Evolutionary conservation across 2,329 filamentous ascomycete genomes (phyloP), one percentile per base, ranked within the genome.

Genomic region (Fusarium liriodendri): DNA sequence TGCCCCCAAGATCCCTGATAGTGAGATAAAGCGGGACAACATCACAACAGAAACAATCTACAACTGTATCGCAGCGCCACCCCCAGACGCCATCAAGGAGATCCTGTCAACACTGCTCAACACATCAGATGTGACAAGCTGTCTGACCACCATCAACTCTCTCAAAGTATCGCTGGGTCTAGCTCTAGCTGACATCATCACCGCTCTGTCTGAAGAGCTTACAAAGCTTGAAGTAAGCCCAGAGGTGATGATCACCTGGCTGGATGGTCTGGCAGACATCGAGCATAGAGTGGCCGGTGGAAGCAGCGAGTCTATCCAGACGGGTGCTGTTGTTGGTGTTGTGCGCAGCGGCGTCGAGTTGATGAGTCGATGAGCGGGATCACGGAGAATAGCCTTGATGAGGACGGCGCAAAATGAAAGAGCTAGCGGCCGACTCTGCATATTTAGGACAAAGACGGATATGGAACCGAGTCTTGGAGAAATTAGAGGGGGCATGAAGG

Each of bases 1-100:
- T 76, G 88, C 84, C 3, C 88, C 91, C 35, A 91, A 90, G 80
- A 82, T 89, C 6, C 87, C 87, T 70, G 86, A 93, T 71, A 86
- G 89, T 83, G 88, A 92, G 63, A 90, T 95, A 32, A 87, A 92
- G 64, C 89, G 95, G 45, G 96, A 98, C 33, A 87, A 77, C 69
- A 90, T 94, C 76, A 98, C 98, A 75, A 98, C 94, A 38, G 93
- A 98, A 81, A 95, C 94, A 9, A 98, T 99, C 79, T 99, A 98
- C 87, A 95, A 95, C 83, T 99, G 97, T 83, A 97, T 99, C 80
- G 97, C 97, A 10, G 96, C 96, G 2, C 97, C 97, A 5, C 95
- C 97, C 76, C 97, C 97, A 1, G 91, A 92, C 27, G 96, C 98
- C 78, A 95, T 98, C 79, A 89, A 90, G 74, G 91, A 93, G 77